phyloP scores from a whole-genome alignment of 2,329 filamentous ascomycete species.

The Neofusicoccum parvum region DNA sequence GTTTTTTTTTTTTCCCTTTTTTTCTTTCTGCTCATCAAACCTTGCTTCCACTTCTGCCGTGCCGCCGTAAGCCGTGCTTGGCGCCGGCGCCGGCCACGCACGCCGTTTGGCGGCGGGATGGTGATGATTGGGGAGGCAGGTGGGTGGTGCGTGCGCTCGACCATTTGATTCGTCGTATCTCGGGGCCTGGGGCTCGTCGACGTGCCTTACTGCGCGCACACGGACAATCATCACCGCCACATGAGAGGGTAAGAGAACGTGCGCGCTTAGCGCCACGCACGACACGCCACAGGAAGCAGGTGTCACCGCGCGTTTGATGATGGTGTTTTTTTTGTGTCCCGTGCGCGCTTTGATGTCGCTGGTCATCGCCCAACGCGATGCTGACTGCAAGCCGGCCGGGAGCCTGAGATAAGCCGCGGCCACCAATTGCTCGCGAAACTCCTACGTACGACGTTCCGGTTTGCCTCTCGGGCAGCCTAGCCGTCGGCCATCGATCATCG shows the following conservation, averaged over 20 bases:
- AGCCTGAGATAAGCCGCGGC: not conserved
- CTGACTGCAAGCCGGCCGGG: not conserved
- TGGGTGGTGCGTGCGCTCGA: not conserved
- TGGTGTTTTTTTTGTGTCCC: no score
- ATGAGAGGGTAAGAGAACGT: not conserved
- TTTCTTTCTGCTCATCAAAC: not conserved
- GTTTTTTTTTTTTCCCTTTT: not conserved
- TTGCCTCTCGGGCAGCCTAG: not conserved
- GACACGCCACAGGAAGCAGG: not conserved
- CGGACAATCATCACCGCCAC: not conserved
- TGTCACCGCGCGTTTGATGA: not conserved
- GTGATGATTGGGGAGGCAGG: no score
- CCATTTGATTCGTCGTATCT: not conserved
- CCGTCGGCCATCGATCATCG: not conserved
- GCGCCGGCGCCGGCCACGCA: not conserved
- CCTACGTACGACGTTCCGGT: not conserved
- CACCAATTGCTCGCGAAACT: not conserved
- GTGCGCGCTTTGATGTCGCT: not conserved
- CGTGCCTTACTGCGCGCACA: no score
- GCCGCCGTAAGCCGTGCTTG: not conserved
- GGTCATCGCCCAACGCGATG: not conserved
- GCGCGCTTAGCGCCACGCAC: not conserved
- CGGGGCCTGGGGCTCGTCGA: not conserved
- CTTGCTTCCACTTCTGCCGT: not conserved
- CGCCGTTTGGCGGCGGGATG: not conserved